A percentile compares a stretch with the other conserved stretches of the same genome.
Conservation (phyloP, 139 green algal species). For the Coelastrella sp. region DNA sequence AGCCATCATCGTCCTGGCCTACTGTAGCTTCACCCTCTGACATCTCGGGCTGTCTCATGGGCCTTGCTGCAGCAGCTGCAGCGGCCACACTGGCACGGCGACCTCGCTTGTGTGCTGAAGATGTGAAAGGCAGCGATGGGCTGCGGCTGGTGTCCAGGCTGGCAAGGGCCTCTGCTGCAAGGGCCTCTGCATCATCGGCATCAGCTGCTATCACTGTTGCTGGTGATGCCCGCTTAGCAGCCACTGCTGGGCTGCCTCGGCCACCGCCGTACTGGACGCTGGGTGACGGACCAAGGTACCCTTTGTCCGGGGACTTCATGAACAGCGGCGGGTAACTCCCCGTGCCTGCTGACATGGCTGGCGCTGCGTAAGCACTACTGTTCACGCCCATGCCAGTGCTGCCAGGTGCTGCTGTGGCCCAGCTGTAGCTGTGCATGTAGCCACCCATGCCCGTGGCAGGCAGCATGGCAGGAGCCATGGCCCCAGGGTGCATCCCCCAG, state of each 20-base stretch:
- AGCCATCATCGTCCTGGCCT: background rate
- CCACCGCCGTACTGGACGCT: background rate
- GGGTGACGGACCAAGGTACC: background rate
- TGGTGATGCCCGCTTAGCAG: background rate
- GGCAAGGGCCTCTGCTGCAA: conserved; percentile 34
- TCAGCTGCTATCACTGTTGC: background rate
- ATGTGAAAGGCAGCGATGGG: conserved; percentile 22
- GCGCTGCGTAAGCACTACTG: background rate
- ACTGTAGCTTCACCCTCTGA: conserved; percentile 30
- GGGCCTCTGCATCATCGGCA: conserved; percentile 34
- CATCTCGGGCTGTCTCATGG: conserved; percentile 1
- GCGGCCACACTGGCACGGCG: background rate
- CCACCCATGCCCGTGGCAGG: background rate
- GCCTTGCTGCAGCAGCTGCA: conserved; percentile 10
- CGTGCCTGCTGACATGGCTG: background rate
- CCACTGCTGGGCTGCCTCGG: background rate
- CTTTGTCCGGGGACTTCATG: conserved; percentile 19
- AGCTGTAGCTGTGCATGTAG: background rate
- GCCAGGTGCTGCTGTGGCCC: background rate
- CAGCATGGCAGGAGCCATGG: background rate
- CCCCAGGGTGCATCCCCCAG: background rate
- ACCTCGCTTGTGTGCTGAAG: background rate
- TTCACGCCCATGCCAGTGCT: background rate
- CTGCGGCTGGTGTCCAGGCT: conserved; percentile 28
- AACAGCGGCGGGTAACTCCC: background rate